A percentile compares a stretch with the other conserved stretches of the same genome.
Conservation (phyloP, 2,329 filamentous ascomycete species). For the Helminthosporium solani region DNA sequence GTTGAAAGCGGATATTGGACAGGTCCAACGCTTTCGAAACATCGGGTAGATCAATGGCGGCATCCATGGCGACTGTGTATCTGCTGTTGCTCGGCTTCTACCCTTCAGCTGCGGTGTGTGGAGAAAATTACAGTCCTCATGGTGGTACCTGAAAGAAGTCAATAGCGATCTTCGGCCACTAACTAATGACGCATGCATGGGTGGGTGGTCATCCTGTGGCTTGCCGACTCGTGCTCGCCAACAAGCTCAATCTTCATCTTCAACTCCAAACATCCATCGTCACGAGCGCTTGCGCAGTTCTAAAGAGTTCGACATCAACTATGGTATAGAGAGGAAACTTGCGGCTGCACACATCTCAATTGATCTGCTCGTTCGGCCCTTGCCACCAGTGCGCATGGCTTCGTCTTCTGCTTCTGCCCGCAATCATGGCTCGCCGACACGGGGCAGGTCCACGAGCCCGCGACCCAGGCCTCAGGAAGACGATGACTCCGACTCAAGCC, state of each 20-base stretch:
- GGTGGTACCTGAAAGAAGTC: background rate
- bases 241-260: background rate
- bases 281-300: conserved; percentile 9
- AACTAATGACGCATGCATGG: background rate
- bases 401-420: conserved; percentile 22
- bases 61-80: conserved; percentile 66
- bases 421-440: conserved; percentile 32
- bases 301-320: background rate
- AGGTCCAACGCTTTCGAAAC: conserved; percentile 83
- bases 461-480: conserved; percentile 29
- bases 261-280: conserved; percentile 18
- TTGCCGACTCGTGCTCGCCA: background rate
- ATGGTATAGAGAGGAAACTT: background rate
- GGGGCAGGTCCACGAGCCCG: conserved; percentile 35
- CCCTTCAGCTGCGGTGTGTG: background rate
- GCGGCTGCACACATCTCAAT: background rate
- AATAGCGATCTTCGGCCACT: conserved; percentile 6
- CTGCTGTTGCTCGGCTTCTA: background rate
- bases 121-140: conserved; percentile 8
- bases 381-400: conserved; percentile 26
- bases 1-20: conserved; percentile 85
- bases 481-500: conserved; percentile 33
- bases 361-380: background rate
- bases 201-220: background rate
- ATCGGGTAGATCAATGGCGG: conserved; percentile 84